Evolutionary conservation across 106 monocot genomes (phyloP), one percentile per base, ranked within the genome.

Genomic region (Dioscorea dumetorum): DNA sequence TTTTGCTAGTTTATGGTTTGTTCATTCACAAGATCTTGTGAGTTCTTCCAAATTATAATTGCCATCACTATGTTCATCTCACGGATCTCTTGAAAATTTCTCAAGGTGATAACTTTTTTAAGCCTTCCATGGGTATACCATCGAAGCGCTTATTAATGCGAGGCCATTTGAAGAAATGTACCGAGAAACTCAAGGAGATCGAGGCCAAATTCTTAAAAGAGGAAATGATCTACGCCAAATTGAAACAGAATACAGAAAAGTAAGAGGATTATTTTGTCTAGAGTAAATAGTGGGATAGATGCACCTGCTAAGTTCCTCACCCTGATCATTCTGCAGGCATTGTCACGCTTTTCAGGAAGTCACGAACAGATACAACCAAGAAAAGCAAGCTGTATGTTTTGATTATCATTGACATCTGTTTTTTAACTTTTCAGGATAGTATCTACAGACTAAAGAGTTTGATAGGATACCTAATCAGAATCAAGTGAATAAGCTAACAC

Each of bases 1-100:
- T 67, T 97, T 97, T 81, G 88, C 95, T 63, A n/a, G 91, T 97
- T 60, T 97, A 97, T 80, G 95, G 95, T 97, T 23, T 72, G 84
- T n/a, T 65, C 33, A 69, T 7, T 22, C n/a, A n/a, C n/a, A n/a
- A 24, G 71, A 34, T 4, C 24, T n/a, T 68, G 62, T 63, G 10
- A 64, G 22, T 18, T 73, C 57, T 20, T 73, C 69, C 5, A 13
- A 12, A 65, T 33, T 54, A 54, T n/a, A n/a, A 18, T 54, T 16
- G 54, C 15, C 15, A 54, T 0, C 54, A 19, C 15, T 54, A 5
- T 54, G 54, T 22, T 21, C 51, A 17, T 22, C 49, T 11, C 10
- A 4, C 17, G 4, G 16, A n/a, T 63, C 33, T 34, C 12, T 16
- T 63, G 7, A 14, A 62, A 63, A 41, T 62, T 21, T 58, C 62